These are phyloP conservation scores for Russula brevipes DNA, from an alignment of 768 basidiomycete genomes.

Conservation along the genomic window DNA sequence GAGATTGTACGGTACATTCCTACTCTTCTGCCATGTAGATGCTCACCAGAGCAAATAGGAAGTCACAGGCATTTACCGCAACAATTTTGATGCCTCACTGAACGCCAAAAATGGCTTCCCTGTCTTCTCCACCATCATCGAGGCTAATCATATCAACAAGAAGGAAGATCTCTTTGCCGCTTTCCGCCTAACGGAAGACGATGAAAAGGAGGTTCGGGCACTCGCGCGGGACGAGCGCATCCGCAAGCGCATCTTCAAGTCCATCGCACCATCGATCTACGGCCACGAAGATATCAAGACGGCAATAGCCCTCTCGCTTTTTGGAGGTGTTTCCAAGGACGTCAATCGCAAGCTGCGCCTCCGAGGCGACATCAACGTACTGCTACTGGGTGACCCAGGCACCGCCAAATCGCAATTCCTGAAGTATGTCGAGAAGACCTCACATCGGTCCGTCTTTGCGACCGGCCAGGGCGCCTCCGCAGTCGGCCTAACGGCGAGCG, in stretches of 20 bases:
- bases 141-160: constrained; percentile 98
- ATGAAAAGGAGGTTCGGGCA: constrained; percentile 84
- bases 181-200: constrained; percentile 94
- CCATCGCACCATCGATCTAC: constrained; percentile 97
- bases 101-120: constrained; percentile 99
- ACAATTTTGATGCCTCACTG: constrained; percentile 97
- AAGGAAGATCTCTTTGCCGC: constrained; percentile 99
- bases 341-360: constrained; percentile 95
- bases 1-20: constrained; percentile 65
- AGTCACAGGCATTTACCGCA: constrained; percentile 95
- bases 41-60: constrained; percentile 50
- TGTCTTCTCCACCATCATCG: constrained; percentile 96
- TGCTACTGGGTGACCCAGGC: constrained; percentile 95
- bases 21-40: not conserved
- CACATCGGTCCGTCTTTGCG: constrained; percentile 94
- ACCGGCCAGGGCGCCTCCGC: constrained; percentile 98
- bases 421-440: constrained; percentile 98
- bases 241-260: constrained; percentile 95
- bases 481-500: constrained; percentile 96
- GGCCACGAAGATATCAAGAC: constrained; percentile 99
- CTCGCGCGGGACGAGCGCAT: constrained; percentile 91
- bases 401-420: constrained; percentile 99
- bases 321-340: constrained; percentile 91
- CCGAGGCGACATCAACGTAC: constrained; percentile 95
- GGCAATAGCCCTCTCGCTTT: constrained; percentile 89